These are phyloP conservation scores for Euphrasia confusa DNA, from an alignment of 257 asterid species.

Conservation along the genomic window DNA sequence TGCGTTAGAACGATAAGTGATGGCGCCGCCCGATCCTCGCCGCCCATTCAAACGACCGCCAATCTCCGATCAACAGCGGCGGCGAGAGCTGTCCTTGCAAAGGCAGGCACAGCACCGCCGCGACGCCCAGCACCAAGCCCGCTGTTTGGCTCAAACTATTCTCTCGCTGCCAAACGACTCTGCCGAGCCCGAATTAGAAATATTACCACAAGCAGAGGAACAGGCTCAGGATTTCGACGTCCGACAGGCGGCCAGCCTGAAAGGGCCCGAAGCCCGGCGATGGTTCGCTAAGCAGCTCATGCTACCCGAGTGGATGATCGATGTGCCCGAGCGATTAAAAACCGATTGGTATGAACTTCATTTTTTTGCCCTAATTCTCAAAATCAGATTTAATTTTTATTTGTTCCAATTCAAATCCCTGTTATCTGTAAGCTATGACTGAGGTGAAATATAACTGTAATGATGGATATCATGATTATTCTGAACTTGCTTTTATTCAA, in stretches of 20 bases:
- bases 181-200: conserved; percentile 26
- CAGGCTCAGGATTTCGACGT: conserved; percentile 40
- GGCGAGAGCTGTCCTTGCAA: conserved; percentile 74
- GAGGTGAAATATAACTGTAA: not conserved
- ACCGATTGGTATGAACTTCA: conserved; percentile 56
- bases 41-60: conserved; percentile 86
- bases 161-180: conserved; percentile 49
- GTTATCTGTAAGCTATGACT: conserved; percentile 1
- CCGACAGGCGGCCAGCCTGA: conserved; percentile 57
- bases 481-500: conserved; percentile 8
- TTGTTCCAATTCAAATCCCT: not conserved
- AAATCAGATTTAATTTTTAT: not conserved
- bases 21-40: conserved; percentile 79
- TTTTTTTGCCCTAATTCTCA: not conserved
- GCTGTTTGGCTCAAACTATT: conserved; percentile 66
- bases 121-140: conserved; percentile 84
- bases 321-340: conserved; percentile 62
- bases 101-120: conserved; percentile 78
- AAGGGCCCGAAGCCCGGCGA: conserved; percentile 74
- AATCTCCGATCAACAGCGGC: conserved; percentile 85
- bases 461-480: not conserved
- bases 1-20: conserved; percentile 15
- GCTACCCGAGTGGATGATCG: conserved; percentile 98
- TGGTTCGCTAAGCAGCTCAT: conserved; percentile 96
- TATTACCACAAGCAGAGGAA: conserved; percentile 26